Conservation (phyloP, 2,329 filamentous ascomycete species). For the Paecilomyces variotii region DNA sequence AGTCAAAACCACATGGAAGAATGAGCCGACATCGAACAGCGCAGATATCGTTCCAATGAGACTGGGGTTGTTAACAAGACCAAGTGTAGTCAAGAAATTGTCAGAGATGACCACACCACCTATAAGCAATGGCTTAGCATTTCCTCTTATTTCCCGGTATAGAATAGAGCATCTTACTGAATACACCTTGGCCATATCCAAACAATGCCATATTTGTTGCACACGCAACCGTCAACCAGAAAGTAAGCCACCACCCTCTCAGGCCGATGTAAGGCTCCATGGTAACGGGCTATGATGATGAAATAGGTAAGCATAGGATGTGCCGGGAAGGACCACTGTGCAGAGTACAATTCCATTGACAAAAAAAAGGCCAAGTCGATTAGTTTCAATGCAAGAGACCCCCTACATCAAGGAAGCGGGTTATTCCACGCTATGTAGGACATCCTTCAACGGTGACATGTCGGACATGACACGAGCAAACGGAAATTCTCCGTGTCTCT, state of each 20-base stretch:
- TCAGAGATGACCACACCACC: constrained; percentile 48
- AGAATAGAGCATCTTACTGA: constrained; percentile 25
- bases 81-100: constrained; percentile 43
- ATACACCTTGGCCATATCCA: constrained; percentile 46
- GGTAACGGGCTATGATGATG: no score
- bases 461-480: no score
- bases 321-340: no score
- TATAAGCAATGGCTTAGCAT: constrained; percentile 7
- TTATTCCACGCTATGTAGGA: no score
- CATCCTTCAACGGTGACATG: no score
- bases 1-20: constrained; percentile 44
- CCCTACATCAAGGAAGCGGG: no score
- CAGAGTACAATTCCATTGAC: no score
- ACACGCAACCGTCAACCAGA: constrained; percentile 46
- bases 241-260: constrained; percentile 48
- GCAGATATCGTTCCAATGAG: constrained; percentile 43
- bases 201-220: constrained; percentile 44
- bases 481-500: no score
- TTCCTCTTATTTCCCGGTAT: not conserved
- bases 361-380: no score
- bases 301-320: no score
- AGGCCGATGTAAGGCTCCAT: constrained; percentile 40
- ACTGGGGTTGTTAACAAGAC: constrained; percentile 31
- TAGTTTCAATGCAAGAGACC: no score
- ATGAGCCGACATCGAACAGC: constrained; percentile 53